Percentiles rank a stretch among this genome's conserved stretches.
Evolutionary conservation across 2,329 filamentous ascomycete genomes (phyloP).

Genomic region (Epichloe amarillans): DNA sequence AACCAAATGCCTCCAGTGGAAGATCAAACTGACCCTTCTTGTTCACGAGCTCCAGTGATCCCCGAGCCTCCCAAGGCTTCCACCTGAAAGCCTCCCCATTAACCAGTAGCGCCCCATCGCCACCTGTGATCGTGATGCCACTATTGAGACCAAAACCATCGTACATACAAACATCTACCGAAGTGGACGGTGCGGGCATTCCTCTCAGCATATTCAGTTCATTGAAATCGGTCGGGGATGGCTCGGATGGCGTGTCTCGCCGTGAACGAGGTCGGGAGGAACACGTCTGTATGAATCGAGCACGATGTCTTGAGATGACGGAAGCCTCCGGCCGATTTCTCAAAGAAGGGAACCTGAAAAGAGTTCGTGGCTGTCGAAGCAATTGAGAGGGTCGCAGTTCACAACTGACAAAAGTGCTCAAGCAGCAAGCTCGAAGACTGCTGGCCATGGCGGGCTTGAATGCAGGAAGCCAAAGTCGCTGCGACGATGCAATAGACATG

Average conservation of each 20-base stretch:
- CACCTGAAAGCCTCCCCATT: conserved; percentile 81
- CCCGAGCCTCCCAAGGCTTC: conserved; percentile 59
- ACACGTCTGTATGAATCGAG: conserved; percentile 8
- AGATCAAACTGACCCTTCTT: conserved; percentile 72
- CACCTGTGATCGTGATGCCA: conserved; percentile 55
- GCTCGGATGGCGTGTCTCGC: conserved; percentile 16
- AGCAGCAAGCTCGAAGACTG: conserved; percentile 3
- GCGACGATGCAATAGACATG: background rate
- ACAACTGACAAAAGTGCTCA: background rate
- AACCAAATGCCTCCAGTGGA: conserved; percentile 53
- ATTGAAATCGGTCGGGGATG: conserved; percentile 48
- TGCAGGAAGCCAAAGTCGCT: background rate
- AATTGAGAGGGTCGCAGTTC: background rate
- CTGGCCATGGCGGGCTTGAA: background rate
- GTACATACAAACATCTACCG: conserved; percentile 66
- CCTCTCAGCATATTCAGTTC: conserved; percentile 67
- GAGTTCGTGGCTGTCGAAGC: background rate
- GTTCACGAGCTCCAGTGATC: conserved; percentile 47
- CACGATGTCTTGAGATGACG: background rate
- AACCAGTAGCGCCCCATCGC: conserved; percentile 64
- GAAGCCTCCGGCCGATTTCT: background rate
- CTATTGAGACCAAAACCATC: conserved; percentile 83
- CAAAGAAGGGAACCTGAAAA: background rate
- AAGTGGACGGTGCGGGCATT: conserved; percentile 64
- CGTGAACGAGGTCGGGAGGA: conserved; percentile 7